Conservation (phyloP, 2,329 filamentous ascomycete species). For the Venturia nashicola region DNA sequence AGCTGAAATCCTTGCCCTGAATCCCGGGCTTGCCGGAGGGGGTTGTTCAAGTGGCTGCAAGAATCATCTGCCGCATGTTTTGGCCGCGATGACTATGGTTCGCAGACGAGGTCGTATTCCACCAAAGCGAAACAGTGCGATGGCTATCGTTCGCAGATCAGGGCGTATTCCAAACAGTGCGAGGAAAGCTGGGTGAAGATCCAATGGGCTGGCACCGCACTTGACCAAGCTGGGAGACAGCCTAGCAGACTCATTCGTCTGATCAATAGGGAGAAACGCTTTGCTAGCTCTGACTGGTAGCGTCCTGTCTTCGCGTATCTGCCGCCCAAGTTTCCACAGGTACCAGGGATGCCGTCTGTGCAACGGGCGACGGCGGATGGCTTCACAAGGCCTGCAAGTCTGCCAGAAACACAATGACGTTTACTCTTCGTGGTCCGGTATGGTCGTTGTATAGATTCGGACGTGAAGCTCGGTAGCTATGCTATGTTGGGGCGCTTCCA, state of each 20-base stretch:
- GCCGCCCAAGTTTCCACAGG: not conserved
- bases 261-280: too few species aligned
- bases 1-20: not conserved
- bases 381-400: not conserved
- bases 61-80: not conserved
- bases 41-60: not conserved
- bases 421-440: not conserved
- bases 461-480: too few species aligned
- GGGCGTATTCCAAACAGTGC: not conserved
- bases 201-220: not conserved
- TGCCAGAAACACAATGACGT: not conserved
- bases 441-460: too few species aligned
- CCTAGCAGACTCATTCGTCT: too few species aligned
- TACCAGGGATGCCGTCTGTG: not conserved
- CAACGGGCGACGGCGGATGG: not conserved
- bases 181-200: not conserved
- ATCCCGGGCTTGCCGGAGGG: not conserved
- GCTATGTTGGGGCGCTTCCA: not conserved
- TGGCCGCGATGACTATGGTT: not conserved
- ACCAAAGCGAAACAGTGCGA: not conserved
- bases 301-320: not conserved
- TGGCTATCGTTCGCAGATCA: not conserved
- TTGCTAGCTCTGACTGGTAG: not conserved
- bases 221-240: not conserved
- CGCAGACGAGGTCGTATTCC: not conserved